Conservation (phyloP, 768 basidiomycete genomes). For the Mycena polygramma region DNA sequence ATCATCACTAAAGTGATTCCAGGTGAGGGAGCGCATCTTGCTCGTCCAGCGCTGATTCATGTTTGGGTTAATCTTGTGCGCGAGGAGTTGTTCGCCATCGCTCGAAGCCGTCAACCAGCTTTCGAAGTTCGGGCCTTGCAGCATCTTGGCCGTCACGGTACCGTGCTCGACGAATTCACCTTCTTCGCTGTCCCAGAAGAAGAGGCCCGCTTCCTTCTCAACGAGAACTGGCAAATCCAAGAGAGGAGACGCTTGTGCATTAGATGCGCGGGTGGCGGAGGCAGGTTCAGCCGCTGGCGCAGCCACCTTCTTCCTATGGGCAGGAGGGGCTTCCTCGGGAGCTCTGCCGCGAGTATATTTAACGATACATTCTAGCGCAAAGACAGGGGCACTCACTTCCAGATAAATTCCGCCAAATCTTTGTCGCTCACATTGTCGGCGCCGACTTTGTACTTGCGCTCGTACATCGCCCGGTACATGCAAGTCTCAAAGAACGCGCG, state of each 20-base stretch:
- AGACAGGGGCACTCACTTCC: constrained; percentile 70
- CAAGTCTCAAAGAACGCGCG: constrained; percentile 92
- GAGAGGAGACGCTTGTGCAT: constrained; percentile 29
- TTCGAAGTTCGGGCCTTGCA: constrained; percentile 60
- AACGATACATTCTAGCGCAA: not conserved
- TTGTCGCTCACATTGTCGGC: constrained; percentile 77
- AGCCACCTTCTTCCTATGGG: constrained; percentile 38
- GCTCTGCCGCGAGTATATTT: constrained; percentile 46
- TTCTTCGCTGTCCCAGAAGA: constrained; percentile 68
- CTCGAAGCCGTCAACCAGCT: constrained; percentile 72
- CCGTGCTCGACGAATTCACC: constrained; percentile 68
- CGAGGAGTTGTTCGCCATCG: constrained; percentile 64
- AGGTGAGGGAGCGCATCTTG: constrained; percentile 82
- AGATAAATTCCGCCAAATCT: constrained; percentile 85
- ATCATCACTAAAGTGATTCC: constrained; percentile 79
- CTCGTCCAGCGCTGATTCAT: constrained; percentile 81
- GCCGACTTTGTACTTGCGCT: constrained; percentile 85
- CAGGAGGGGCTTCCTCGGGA: constrained; percentile 42
- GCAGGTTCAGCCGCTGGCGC: constrained; percentile 13
- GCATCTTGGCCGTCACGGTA: constrained; percentile 66
- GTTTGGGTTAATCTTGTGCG: constrained; percentile 72
- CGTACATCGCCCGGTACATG: constrained; percentile 97
- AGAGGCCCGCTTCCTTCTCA: constrained; percentile 67
- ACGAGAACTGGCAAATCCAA: constrained; percentile 43
- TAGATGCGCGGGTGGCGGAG: constrained; percentile 22